Evolutionary conservation across 805 yeast genomes (phyloP), one percentile per base, ranked within the genome.

Genomic region (Candida anglica): DNA sequence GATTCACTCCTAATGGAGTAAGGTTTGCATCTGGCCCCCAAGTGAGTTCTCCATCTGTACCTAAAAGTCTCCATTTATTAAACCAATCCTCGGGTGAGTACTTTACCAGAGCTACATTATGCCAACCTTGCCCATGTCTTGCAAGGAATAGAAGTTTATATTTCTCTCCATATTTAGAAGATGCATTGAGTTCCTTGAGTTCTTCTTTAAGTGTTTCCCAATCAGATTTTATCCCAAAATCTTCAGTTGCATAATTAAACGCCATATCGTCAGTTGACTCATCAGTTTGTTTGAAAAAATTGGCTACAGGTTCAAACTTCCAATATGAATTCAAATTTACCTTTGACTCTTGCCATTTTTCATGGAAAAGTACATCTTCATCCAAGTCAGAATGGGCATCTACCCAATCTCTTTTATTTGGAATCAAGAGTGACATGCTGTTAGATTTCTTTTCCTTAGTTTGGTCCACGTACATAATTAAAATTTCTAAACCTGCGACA

Each of bases 61-160:
- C 60, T 20, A 67, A 33, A 17, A 54, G 56, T 2, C 77, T 61
- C 79, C 79, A 79, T 38, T 76, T 67, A 0, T 47, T 43, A 43
- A 73, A 57, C 85, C 85, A 79, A 6, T 52, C 71, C 2, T 64
- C 60, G 15, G 60, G 36, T 5, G 82, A 81, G 43, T 75, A 77
- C 40, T 69, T 64, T 15, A 50, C 57, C 11, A 75, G 73, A 1
- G 74, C 73, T 25, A 62, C 57, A 42, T 79, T 79, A 40, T 79
- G 85, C 49, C 58, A 71, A 0, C 85, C 86, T 51, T 79, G 82
- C 8, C 86, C 86, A 46, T 79, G 86, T 43, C 86, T 61, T 14
- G 79, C 79, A 39, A 75, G 62, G 33, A 74, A 69, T 3, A 76
- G 39, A 31, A 76, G 45, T 42, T 75, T 76, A 47, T 60, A 73